Base-by-base conservation (phyloP, 352 stramenopile species). In the Globisporangium orthogonon region DNA sequence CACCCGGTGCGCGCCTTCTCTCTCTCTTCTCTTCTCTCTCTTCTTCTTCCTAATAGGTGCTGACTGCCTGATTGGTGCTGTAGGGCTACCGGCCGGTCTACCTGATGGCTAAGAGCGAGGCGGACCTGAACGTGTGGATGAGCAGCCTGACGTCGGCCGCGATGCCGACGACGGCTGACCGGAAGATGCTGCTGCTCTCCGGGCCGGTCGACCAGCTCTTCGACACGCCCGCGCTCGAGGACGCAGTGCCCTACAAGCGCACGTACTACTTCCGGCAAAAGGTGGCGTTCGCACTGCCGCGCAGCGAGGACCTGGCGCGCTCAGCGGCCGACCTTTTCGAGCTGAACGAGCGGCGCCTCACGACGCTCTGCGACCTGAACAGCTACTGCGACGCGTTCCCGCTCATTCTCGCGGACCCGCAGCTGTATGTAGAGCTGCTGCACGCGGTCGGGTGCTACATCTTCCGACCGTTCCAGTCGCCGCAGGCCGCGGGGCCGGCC, bases 191-290 rank as follows among this genome's bases (percentile, higher is more conserved):
- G 39, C 62, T 87, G 17, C 66, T 89, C 28, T 59, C 67, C 4
- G 75, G 78, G 48, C 65, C 73, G 0, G 64, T 91, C 39, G 84
- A 94, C 56, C 69, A 71, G 40, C 63, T 91, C 53, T 94, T 88
- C 64, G 78, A 91, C 50, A 89, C 83, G 33, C 83, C 82, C 2
- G 74, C 84, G 17, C 63, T 94, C 14, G 84, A 94, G 64, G 82
- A 91, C 52, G 78, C 79, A 1, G 69, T 91, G 49, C 79, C 84
- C 30, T 92, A 91, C 74, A 87, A 92, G 53, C 84, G 84, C 17
- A 85, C 80, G 30, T 92, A 77, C 62, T 91, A 91, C 64, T 94
- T 91, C 43, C 77, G 84, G 14, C 81, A 94, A 53, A 94, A 94
- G 53, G 72, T 94, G 35, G 84, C 84, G 47, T 94, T 91, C 48